Percentiles rank a stretch among this genome's conserved stretches.
phyloP scores from a whole-genome alignment of 1,284 basidiomycete species.

The Sporisorium iseilematis-ciliati region DNA sequence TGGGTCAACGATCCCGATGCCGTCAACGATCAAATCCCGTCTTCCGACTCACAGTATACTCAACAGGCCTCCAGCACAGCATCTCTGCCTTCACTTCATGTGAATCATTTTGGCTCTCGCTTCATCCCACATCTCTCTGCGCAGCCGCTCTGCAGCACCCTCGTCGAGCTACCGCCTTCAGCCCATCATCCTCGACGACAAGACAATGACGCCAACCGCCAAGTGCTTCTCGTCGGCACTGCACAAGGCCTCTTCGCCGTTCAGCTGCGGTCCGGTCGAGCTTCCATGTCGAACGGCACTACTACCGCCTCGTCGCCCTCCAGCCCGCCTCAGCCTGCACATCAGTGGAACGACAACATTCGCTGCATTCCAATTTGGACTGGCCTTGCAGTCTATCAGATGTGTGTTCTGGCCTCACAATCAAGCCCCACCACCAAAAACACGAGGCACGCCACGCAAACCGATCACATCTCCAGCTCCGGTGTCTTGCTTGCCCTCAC shows the following conservation, averaged over 20 bases:
- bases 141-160: conserved; percentile 54
- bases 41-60: background rate
- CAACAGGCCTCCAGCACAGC: background rate
- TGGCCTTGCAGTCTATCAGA: conserved; percentile 55
- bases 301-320: background rate
- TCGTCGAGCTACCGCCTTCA: conserved; percentile 34
- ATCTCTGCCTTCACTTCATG: conserved; percentile 38
- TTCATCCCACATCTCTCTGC: conserved; percentile 56
- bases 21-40: conserved; percentile 23
- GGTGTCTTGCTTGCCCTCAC: conserved; percentile 58
- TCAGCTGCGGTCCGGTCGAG: conserved; percentile 16
- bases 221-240: conserved; percentile 43
- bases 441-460: background rate
- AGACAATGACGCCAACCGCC: conserved; percentile 2
- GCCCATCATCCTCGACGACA: background rate
- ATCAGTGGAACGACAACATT: conserved; percentile 47
- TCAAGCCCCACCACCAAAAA: background rate
- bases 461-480: conserved; percentile 2
- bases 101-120: conserved; percentile 49
- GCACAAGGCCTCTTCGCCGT: conserved; percentile 50
- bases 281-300: background rate
- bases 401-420: conserved; percentile 45
- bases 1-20: conserved; percentile 50
- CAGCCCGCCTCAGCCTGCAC: background rate
- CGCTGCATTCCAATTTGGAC: conserved; percentile 53